A percentile compares a stretch with the other conserved stretches of the same genome.
Evolutionary conservation across 768 basidiomycete genomes (phyloP).

Genomic region (Lactifluus echinatus): DNA sequence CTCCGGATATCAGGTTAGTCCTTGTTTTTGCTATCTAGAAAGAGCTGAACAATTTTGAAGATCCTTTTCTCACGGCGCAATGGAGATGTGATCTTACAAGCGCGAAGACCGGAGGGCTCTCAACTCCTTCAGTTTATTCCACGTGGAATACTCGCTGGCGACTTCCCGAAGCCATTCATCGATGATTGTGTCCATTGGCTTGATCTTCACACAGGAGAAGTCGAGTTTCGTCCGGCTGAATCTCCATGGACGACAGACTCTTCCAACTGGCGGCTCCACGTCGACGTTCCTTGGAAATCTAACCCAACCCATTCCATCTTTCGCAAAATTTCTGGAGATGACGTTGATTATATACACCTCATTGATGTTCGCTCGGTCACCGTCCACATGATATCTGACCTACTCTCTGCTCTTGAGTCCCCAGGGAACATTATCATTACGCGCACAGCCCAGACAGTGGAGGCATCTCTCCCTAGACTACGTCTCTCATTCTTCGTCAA

Average conservation of each 20-base stretch:
- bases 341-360: neutral
- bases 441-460: neutral
- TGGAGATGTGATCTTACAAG: neutral
- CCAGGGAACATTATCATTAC: neutral
- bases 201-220: conserved; percentile 14
- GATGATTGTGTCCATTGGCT: conserved; percentile 31
- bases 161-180: conserved; percentile 29
- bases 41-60: neutral
- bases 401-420: neutral
- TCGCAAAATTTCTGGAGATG: neutral
- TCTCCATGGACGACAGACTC: conserved; percentile 25
- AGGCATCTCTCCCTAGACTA: conserved; percentile 33
- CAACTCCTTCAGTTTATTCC: conserved; percentile 29
- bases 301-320: too few species aligned
- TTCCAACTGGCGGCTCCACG: conserved; percentile 25
- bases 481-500: conserved; percentile 34
- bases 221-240: conserved; percentile 30
- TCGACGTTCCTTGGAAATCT: neutral
- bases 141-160: conserved; percentile 21
- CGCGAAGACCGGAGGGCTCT: neutral
- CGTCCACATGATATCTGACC: neutral
- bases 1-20: conserved; percentile 3
- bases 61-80: neutral
- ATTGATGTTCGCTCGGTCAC: conserved; percentile 5
- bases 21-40: neutral